Base-by-base conservation (phyloP, 2,329 filamentous ascomycete species). In the Monilinia polystroma region DNA sequence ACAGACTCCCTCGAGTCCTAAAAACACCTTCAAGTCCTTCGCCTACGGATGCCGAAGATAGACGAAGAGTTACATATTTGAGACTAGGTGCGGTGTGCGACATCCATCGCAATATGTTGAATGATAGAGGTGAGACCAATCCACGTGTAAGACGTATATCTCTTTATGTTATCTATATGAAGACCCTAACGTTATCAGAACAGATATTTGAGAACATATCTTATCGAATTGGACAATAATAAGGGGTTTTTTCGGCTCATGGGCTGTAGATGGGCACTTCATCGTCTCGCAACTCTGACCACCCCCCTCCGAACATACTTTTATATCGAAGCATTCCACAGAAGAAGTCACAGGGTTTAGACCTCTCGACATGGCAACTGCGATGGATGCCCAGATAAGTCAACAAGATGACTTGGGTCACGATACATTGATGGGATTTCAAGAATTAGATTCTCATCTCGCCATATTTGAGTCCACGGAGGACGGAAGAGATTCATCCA, bases 381-480 rank as follows among this genome's bases (percentile, higher is more conserved):
- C 72, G 68, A 75, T 77, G 71, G 76, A 76, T 64, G 68, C 71
- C 70, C 76, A 76, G 71, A 70, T 74, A 67, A 71, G 74, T 71
- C 74, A 76, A 64, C 64, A 66, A 66, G 64, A 66, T 66, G 64
- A 66, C 55, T 62, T 66, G 38, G 71, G 75, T 67, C 75, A 76
- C 70, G 76, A 77, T 73, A 68, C 66, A 23, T 70, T 76, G 70
- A 77, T 76, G 74, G 75, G 77, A 43, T 70, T 75, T 58, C 73
- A 77, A 72, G 76, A 77, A 71, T 68, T 77, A 66, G 76, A 77
- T 70, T 77, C 77, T 66, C 76, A 78, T 68, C 71, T 78, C 47
- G 73, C 75, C 64, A 75, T 76, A 69, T 77, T 77, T 63, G 76
- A 77, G 62, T 65, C 71, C 55, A 69, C 74, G 52, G 70, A 72